These are phyloP conservation scores for Clavariopsis aquatica DNA, from an alignment of 495 filamentous ascomycete genomes.

Conservation along the genomic window DNA sequence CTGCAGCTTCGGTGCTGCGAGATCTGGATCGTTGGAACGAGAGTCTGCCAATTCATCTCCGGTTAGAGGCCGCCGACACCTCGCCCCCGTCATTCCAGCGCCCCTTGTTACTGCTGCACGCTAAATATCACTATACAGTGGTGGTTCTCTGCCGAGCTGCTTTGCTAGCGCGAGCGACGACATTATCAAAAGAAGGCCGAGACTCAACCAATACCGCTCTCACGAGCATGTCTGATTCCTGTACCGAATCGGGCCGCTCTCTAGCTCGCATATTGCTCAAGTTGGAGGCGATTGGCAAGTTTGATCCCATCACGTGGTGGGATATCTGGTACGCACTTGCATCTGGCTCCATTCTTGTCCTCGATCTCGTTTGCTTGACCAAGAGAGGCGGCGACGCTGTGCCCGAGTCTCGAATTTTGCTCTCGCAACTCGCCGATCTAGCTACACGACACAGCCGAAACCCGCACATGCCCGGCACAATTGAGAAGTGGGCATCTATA, in stretches of 20 bases:
- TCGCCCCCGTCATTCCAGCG: slow-evolving; percentile 36
- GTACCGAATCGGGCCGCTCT: slow-evolving; percentile 34
- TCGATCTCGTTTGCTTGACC: slow-evolving; percentile 32
- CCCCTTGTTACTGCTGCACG: slow-evolving; percentile 39
- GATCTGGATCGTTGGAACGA: slow-evolving; percentile 48
- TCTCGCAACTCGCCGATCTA: slow-evolving; percentile 29
- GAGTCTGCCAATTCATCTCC: slow-evolving; percentile 42
- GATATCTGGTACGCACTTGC: slow-evolving; percentile 40
- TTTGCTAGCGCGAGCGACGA: slow-evolving; percentile 36
- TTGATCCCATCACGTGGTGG: slow-evolving; percentile 40
- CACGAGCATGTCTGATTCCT: slow-evolving; percentile 24
- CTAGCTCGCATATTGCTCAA: slow-evolving; percentile 31
- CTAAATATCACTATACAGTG: slow-evolving; percentile 38
- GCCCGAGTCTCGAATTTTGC: slow-evolving; percentile 20
- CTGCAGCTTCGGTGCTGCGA: slow-evolving; percentile 37
- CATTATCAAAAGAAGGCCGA: slow-evolving; percentile 27
- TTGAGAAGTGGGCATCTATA: slow-evolving; percentile 28
- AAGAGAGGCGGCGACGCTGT: neutral
- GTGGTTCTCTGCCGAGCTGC: slow-evolving; percentile 34
- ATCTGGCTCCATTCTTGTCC: slow-evolving; percentile 37
- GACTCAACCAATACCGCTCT: slow-evolving; percentile 26
- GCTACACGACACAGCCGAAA: slow-evolving; percentile 14
- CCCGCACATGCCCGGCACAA: slow-evolving; percentile 33
- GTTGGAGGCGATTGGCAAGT: slow-evolving; percentile 32
- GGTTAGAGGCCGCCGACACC: slow-evolving; percentile 31